Base-by-base conservation (phyloP, 345 rosid species). In the Murraya paniculata region DNA sequence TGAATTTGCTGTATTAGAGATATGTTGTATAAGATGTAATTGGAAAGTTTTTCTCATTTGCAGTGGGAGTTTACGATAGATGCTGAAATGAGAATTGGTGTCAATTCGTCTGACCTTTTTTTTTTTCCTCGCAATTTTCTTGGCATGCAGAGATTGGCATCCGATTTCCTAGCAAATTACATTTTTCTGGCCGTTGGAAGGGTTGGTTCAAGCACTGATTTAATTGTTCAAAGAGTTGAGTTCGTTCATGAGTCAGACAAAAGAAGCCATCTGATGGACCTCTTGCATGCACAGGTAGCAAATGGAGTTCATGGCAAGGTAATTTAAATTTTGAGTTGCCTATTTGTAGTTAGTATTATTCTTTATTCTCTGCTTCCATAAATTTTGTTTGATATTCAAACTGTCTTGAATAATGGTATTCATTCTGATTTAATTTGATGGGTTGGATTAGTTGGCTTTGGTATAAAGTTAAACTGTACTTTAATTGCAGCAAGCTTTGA, bases 181-280 rank as follows among this genome's bases (percentile, higher is more conserved):
- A 69, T 96, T 67, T 96, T 94, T 81, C 87, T 96, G 91, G 97
- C 98, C 83, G 99, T 96, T 85, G 99, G 99, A 73, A 86, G 99
- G 82, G 99, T 96, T 66, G 99, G 99, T 71, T 96, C 99, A 73
- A 96, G 99, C 84, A 96, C 99, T 77, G 99, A 96, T 88, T 84
- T 96, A 85, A 96, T 96, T 79, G 89, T 85, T 75, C 99, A 96
- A 80, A 91, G 99, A 81, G 98, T 96, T 77, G 99, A 94, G 78
- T 90, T 89, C 82, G 99, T 96, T 71, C 93, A 87, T 9, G 98
- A 94, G 39, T 79, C 94, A 30, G 99, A 96, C 86, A 96, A 96
- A 87, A 92, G 99, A 89, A 96, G 99, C 85, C 95, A 94, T 77
- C 98, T 96, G 71, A 96, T 96, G 99, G 99, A 96, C 84, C 98